phyloP scores from a whole-genome alignment of 2,329 filamentous ascomycete species.

The Neofusicoccum kwambonambiense region DNA sequence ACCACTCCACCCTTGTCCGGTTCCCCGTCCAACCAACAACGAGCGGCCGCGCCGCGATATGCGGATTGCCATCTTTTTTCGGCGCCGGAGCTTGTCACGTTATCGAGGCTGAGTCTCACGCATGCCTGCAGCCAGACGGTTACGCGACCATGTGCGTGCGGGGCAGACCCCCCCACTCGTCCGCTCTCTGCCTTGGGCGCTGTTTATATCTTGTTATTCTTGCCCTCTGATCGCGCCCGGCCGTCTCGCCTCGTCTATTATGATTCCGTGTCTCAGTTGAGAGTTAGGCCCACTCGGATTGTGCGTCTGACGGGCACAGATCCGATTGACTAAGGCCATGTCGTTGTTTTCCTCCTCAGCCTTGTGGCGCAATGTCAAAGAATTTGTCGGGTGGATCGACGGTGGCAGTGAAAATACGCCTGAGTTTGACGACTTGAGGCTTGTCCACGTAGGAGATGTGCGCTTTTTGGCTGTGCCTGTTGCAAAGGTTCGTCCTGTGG shows the following conservation, averaged over 20 bases:
- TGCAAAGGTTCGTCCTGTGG: background rate
- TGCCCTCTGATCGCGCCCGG: background rate
- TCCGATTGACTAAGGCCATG: background rate
- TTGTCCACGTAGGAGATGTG: background rate
- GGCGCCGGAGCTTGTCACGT: background rate
- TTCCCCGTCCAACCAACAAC: background rate
- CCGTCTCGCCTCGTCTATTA: background rate
- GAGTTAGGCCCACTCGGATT: too few species aligned
- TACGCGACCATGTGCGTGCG: background rate
- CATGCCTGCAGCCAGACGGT: background rate
- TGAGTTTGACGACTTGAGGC: background rate
- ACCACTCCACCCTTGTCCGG: background rate
- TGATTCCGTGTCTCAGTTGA: too few species aligned
- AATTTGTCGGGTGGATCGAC: background rate
- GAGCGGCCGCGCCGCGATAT: too few species aligned
- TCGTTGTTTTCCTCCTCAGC: background rate
- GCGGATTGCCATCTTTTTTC: too few species aligned
- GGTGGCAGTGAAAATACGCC: background rate
- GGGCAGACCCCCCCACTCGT: background rate
- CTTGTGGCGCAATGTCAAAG: background rate
- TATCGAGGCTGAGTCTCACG: background rate
- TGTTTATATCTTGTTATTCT: too few species aligned
- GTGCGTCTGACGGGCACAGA: too few species aligned
- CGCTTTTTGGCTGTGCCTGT: background rate
- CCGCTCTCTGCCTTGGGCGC: background rate